Conservation (phyloP, 2,329 filamentous ascomycete species). For the Torrubiella hemipterigena region DNA sequence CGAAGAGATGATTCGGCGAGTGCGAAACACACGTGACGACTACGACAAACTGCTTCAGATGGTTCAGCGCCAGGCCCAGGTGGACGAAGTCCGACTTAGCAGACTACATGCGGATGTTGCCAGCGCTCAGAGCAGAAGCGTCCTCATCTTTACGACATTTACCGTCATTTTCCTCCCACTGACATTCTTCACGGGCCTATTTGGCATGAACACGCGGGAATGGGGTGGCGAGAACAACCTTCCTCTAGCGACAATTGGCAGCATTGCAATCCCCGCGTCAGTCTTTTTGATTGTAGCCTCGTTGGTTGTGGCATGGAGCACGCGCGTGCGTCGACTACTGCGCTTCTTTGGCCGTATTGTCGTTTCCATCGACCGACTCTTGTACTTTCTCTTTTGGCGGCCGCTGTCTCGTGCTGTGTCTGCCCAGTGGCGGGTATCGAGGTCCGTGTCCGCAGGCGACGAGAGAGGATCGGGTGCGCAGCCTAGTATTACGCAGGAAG, state of each 20-base stretch:
- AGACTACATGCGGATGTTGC: slow-evolving; percentile 51
- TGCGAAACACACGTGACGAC: slow-evolving; percentile 44
- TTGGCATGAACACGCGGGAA: slow-evolving; percentile 53
- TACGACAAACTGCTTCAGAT: slow-evolving; percentile 56
- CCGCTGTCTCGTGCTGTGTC: slow-evolving; percentile 10
- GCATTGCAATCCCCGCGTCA: slow-evolving; percentile 35
- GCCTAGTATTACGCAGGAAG: slow-evolving; percentile 15
- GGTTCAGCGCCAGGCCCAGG: slow-evolving; percentile 54
- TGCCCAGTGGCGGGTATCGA: background rate
- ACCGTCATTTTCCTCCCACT: slow-evolving; percentile 52
- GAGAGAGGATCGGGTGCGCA: slow-evolving; percentile 7
- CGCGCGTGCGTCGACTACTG: slow-evolving; percentile 23
- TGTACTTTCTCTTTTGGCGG: slow-evolving; percentile 12
- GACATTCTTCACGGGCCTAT: slow-evolving; percentile 53
- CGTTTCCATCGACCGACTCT: slow-evolving; percentile 7
- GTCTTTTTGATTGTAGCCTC: slow-evolving; percentile 34
- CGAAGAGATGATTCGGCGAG: slow-evolving; percentile 45
- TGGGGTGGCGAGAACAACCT: slow-evolving; percentile 40
- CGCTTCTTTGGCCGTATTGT: slow-evolving; percentile 12
- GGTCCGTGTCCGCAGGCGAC: slow-evolving; percentile 8
- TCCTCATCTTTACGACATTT: slow-evolving; percentile 55
- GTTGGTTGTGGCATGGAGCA: slow-evolving; percentile 44
- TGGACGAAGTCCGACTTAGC: slow-evolving; percentile 52
- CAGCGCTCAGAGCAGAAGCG: slow-evolving; percentile 46
- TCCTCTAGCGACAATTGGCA: slow-evolving; percentile 30